Base-by-base conservation (phyloP, 2,329 filamentous ascomycete species). In the Ceratocystis variospora region DNA sequence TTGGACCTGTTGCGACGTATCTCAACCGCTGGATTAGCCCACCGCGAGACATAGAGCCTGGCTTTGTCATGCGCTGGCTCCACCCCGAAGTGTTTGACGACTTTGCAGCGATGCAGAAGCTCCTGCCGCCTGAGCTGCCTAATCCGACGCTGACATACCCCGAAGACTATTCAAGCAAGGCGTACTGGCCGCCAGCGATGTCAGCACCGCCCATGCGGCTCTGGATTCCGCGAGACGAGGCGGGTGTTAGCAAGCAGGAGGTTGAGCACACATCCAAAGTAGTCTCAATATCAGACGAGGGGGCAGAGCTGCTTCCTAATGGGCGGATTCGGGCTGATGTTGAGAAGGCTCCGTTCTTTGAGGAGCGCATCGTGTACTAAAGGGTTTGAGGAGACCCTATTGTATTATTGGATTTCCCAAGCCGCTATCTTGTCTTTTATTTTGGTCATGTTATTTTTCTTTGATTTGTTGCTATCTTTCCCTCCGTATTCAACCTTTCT, bases 61-160 rank as follows among this genome's bases (percentile, higher is more conserved):
- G 82, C 68, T 74, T 88, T 61, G 70, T 90, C 55, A 74, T 79
- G 46, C 84, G 84, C 69, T 96, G 88, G 78, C 76, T 96, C 67
- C 87, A 88, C 71, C 91, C 91, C 0, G 88, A 93, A 76, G 79
- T 85, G 66, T 89, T 90, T 74, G 80, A 83, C 69, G 84, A 90
- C 75, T 95, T 94, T 73, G 76, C 81, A 19, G 79, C 84, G 2
- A 77, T 68, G 76, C 81, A 1, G 3, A 70, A 64, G 44, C 48
- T 59, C 53, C 66, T 71, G 5, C 70, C 71, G 1, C 46, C 44
- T 8, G 69, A 70, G 44, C 63, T 70, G 6, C 71, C 73, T 0
- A 57, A 68, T 44, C 71, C 72, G 10, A 69, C 69, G 0, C 31
- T 69, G 22, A 67, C 68, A 15, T 89, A 89, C 70, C 74, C 81